Base-by-base conservation (phyloP, 768 basidiomycete genomes). In the Panus rudis region DNA sequence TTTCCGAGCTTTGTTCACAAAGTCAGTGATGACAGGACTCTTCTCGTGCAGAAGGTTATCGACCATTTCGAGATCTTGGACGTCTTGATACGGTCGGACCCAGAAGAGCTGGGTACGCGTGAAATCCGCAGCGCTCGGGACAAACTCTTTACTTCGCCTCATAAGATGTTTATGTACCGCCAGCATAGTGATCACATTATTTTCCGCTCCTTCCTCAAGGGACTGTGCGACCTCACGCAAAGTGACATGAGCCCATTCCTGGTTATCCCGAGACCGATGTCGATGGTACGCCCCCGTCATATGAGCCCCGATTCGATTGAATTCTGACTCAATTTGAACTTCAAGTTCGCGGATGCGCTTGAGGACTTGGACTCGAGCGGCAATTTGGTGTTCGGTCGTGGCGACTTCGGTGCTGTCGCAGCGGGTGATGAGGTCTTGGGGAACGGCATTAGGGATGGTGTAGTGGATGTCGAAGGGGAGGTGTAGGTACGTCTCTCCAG, bases 91-190 rank as follows among this genome's bases (percentile, higher is more conserved):
- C 0, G 89, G 84, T 2, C 89, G 79, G 23, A 92, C 74, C 32
- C 67, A 52, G 62, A 90, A 84, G 1, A 50, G 61, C 45, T 79
- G 77, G 3, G 63, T 62, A 17, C 61, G 48, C 20, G 73, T 60
- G 55, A 82, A 82, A 20, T 61, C 53, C 33, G 61, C 51, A 10
- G 62, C 54, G 17, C 72, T 61, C 3, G 79, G 72, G 14, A 79
- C 57, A 51, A 81, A 93, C 26, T 74, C 63, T 7, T 65, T 34
- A 2, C 75, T 54, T 16, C 71, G 55, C 6, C 65, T 58, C 72
- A 89, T 78, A 50, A 92, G 64, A 50, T 73, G 72, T 46, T 76
- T 76, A 61, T 92, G 87, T 0, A 78, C 55, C 12, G 71, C 72
- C 24, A 76, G 51, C 32, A 62, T 59, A n/a, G 69, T 71, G 41